phyloP scores from a whole-genome alignment of 345 rosid genomes.

The Raphanus raphanistrum region DNA sequence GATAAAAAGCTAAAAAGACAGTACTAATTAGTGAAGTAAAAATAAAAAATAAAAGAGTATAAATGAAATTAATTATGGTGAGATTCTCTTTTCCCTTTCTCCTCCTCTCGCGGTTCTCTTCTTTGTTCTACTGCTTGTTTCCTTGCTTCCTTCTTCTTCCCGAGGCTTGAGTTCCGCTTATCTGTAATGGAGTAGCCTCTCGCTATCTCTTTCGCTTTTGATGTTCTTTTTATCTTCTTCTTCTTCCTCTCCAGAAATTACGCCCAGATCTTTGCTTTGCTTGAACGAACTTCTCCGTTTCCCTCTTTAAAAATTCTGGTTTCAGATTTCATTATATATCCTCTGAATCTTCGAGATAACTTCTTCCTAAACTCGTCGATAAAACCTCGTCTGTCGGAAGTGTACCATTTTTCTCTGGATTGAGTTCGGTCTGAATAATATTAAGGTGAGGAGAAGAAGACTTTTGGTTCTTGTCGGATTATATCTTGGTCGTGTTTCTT shows the following conservation, averaged over 20 bases:
- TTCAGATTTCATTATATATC: not conserved
- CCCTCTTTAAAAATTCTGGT: not conserved
- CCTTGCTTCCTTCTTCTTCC: not conserved
- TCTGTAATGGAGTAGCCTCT: conserved; percentile 15
- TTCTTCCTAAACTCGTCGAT: conserved; percentile 11
- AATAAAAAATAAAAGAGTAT: not conserved
- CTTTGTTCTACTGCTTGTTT: not conserved
- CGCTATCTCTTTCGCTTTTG: not conserved
- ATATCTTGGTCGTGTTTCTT: conserved; percentile 2
- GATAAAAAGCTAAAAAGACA: not conserved
- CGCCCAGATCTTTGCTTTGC: not conserved
- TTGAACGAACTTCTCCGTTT: not conserved
- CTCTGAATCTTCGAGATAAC: not conserved
- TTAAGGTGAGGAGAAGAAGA: conserved; percentile 21
- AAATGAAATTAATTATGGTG: not conserved
- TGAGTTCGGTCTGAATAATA: not conserved
- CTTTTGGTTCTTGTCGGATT: conserved; percentile 9
- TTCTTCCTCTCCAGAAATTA: not conserved
- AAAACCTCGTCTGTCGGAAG: not conserved
- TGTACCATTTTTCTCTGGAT: conserved; percentile 12
- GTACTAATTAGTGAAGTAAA: not conserved
- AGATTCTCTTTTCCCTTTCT: not conserved
- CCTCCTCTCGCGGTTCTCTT: not conserved
- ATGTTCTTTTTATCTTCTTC: not conserved
- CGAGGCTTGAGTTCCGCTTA: not conserved